These are phyloP conservation scores for Biscogniauxia mediterranea DNA, from an alignment of 2,329 filamentous ascomycete species.

Conservation along the genomic window DNA sequence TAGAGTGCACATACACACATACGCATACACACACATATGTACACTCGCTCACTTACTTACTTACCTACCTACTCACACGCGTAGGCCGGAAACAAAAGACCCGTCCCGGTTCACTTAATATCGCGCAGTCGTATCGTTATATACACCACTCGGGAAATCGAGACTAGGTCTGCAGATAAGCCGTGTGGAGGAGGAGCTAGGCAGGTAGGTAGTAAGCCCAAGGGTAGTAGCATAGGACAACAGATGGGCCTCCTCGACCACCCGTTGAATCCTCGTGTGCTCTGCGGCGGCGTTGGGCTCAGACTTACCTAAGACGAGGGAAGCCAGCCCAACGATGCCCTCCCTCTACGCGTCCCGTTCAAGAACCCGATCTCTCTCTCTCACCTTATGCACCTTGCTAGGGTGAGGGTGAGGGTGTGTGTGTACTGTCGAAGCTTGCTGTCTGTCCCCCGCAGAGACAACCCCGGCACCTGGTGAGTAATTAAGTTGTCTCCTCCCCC, in stretches of 20 bases:
- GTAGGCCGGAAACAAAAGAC: too few species aligned
- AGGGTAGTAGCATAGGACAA: neutral
- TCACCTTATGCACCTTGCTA: neutral
- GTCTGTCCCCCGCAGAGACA: neutral
- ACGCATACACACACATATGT: neutral
- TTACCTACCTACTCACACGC: too few species aligned
- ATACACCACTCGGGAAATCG: neutral
- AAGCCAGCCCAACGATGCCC: neutral
- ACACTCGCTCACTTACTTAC: too few species aligned
- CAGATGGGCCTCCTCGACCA: neutral
- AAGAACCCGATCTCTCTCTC: neutral
- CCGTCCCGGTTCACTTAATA: neutral
- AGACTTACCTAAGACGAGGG: neutral
- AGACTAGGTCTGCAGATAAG: neutral
- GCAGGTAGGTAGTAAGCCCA: neutral
- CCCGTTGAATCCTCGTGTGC: neutral
- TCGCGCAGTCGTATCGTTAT: neutral
- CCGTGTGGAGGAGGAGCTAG: neutral
- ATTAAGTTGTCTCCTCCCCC: neutral
- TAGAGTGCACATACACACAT: neutral
- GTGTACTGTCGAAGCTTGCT: neutral
- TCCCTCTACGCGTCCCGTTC: neutral
- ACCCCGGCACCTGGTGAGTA: neutral
- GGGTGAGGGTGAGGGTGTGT: neutral
- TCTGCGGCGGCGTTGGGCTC: neutral